phyloP scores from a whole-genome alignment of 2,329 filamentous ascomycete species.

The Hypoxylon sp. region DNA sequence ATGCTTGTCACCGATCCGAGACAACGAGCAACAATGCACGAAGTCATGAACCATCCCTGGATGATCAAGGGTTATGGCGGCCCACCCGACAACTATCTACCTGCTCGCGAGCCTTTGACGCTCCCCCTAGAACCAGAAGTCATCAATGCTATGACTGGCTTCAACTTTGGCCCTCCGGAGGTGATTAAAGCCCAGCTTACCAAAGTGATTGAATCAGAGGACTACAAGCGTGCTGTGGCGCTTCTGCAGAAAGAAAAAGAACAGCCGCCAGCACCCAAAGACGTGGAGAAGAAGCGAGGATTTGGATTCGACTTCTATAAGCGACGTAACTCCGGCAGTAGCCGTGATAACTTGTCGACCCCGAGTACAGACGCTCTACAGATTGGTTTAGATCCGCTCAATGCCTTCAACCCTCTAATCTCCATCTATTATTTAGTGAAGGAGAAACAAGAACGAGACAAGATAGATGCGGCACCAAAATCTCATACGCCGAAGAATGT shows the following conservation, averaged over 20 bases:
- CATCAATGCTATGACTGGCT: conserved; percentile 94
- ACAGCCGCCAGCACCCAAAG: conserved; percentile 68
- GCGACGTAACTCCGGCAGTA: conserved; percentile 88
- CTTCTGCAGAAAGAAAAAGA: conserved; percentile 78
- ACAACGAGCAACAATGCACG: conserved; percentile 86
- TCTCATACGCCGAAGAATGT: conserved; percentile 57
- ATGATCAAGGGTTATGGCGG: conserved; percentile 91
- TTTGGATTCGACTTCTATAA: conserved; percentile 98
- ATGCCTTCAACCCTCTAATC: conserved; percentile 91
- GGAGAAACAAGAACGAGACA: conserved; percentile 91
- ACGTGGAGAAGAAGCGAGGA: conserved; percentile 85
- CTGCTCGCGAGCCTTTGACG: conserved; percentile 84
- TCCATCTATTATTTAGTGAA: conserved; percentile 97
- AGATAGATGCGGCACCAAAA: conserved; percentile 55
- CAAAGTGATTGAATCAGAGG: conserved; percentile 90
- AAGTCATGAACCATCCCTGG: conserved; percentile 97
- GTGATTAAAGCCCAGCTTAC: conserved; percentile 85
- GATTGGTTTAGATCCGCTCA: conserved; percentile 87
- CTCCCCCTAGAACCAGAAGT: conserved; percentile 87
- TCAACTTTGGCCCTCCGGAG: conserved; percentile 93
- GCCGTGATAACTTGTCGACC: conserved; percentile 86
- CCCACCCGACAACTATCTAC: conserved; percentile 90
- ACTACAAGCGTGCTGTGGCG: conserved; percentile 89
- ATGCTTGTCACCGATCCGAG: conserved; percentile 97
- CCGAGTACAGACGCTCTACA: conserved; percentile 90